Conservation (phyloP, 495 filamentous ascomycete genomes). For the Evernia prunastri region DNA sequence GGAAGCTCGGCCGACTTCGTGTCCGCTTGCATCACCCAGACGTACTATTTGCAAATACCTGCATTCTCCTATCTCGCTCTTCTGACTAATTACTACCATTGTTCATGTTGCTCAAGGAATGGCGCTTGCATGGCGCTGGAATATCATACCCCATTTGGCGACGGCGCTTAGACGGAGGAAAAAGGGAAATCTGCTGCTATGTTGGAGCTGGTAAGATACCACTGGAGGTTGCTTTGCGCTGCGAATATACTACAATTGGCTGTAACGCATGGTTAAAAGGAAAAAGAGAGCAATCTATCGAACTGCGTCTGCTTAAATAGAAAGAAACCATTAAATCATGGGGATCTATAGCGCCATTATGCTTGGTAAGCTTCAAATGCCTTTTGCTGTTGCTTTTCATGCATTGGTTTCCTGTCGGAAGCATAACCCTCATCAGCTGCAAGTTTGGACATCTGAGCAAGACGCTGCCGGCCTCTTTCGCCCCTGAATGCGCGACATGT, state of each 20-base stretch:
- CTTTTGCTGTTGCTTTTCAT: not conserved
- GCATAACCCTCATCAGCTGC: not conserved
- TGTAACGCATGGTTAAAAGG: not conserved
- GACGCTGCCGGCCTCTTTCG: not conserved
- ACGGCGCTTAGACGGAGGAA: not conserved
- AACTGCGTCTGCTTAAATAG: not conserved
- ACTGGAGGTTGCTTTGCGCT: not conserved
- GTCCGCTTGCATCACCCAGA: not conserved
- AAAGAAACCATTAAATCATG: not conserved
- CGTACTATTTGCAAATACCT: constrained; percentile 4
- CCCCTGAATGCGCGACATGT: not conserved
- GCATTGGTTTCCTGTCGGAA: not conserved
- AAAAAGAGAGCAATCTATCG: not conserved
- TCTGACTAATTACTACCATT: not conserved
- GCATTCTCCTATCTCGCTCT: not conserved
- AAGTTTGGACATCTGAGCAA: not conserved
- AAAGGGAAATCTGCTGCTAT: not conserved
- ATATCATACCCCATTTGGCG: constrained; percentile 6
- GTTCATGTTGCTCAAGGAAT: not conserved
- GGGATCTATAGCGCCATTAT: not conserved
- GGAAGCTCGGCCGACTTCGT: not conserved
- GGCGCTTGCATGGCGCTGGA: not conserved
- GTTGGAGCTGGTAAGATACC: not conserved
- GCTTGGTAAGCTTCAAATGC: not conserved
- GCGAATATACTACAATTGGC: not conserved